Conservation (phyloP, 2,329 filamentous ascomycete species). For the Aspergillus novofumigatus region DNA sequence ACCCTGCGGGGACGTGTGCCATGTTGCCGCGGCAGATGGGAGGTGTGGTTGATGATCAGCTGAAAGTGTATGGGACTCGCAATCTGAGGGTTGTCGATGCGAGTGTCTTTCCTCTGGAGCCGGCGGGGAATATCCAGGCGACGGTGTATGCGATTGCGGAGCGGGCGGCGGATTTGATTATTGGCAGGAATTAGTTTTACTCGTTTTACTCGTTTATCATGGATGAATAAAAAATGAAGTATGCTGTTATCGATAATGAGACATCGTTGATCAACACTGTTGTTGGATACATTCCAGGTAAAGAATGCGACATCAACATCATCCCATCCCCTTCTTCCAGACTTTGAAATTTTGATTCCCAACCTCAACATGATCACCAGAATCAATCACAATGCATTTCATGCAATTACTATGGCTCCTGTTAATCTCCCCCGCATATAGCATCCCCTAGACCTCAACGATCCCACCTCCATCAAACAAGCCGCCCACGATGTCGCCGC, state of each 20-base stretch:
- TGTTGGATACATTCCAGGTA: background rate
- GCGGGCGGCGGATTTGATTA: conserved; percentile 27
- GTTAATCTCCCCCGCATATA: conserved; percentile 6
- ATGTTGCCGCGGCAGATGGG: conserved; percentile 29
- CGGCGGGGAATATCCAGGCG: conserved; percentile 34
- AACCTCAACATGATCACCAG: background rate
- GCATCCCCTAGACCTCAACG: conserved; percentile 9
- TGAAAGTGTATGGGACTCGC: conserved; percentile 26
- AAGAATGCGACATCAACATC: background rate
- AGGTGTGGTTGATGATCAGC: conserved; percentile 26
- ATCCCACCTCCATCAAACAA: conserved; percentile 41
- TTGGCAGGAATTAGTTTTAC: background rate
- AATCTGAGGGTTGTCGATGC: conserved; percentile 34
- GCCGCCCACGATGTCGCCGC: conserved; percentile 43
- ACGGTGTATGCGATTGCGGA: conserved; percentile 36
- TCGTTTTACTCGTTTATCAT: too few relatives aligned
- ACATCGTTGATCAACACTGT: background rate
- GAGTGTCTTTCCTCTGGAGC: conserved; percentile 32
- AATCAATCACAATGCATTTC: background rate
- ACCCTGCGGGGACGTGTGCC: conserved; percentile 28
- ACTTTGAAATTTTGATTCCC: background rate
- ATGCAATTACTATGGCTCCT: conserved; percentile 15
- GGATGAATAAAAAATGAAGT: too few relatives aligned
- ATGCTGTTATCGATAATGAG: background rate
- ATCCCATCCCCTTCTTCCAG: background rate